Evolutionary conservation across 2,329 filamentous ascomycete genomes (phyloP).

Genomic region (Allantophomopsis cytisporea): DNA sequence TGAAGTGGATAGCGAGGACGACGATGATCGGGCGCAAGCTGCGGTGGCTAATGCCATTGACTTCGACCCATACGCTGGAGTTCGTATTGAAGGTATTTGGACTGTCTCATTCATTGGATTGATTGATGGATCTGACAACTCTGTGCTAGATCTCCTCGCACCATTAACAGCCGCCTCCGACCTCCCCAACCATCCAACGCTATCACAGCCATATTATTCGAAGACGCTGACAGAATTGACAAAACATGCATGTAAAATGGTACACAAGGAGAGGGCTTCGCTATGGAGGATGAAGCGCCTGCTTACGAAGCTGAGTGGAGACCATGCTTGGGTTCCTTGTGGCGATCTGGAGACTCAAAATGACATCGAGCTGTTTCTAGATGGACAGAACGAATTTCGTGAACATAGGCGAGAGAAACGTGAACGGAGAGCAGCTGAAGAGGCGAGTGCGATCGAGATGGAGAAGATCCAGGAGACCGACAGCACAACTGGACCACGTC

Average conservation of each 20-base stretch:
- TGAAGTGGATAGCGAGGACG: constrained; percentile 59
- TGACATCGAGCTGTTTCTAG: constrained; percentile 35
- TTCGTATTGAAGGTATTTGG: constrained; percentile 54
- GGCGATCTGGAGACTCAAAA: constrained; percentile 40
- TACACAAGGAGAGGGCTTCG: constrained; percentile 61
- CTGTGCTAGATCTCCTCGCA: constrained; percentile 49
- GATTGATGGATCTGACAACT: constrained; percentile 8
- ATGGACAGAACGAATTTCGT: constrained; percentile 13
- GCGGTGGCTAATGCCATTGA: constrained; percentile 50
- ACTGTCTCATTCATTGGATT: neutral
- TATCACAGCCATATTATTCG: constrained; percentile 63
- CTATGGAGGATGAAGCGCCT: constrained; percentile 65
- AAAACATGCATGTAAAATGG: constrained; percentile 52
- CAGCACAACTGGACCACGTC: neutral
- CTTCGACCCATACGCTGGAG: constrained; percentile 60
- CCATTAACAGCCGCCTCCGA: constrained; percentile 66
- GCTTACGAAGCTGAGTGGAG: constrained; percentile 60
- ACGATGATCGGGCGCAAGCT: constrained; percentile 47
- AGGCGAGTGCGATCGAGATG: constrained; percentile 13
- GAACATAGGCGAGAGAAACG: constrained; percentile 8
- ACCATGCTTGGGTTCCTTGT: constrained; percentile 55
- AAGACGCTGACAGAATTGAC: constrained; percentile 60
- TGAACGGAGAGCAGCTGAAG: constrained; percentile 10
- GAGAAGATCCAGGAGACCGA: constrained; percentile 9
- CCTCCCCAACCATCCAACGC: constrained; percentile 58